Percentiles rank a stretch among this genome's conserved stretches.
phyloP scores from a whole-genome alignment of 2,329 filamentous ascomycete genomes.

The Talaromyces sp. region DNA sequence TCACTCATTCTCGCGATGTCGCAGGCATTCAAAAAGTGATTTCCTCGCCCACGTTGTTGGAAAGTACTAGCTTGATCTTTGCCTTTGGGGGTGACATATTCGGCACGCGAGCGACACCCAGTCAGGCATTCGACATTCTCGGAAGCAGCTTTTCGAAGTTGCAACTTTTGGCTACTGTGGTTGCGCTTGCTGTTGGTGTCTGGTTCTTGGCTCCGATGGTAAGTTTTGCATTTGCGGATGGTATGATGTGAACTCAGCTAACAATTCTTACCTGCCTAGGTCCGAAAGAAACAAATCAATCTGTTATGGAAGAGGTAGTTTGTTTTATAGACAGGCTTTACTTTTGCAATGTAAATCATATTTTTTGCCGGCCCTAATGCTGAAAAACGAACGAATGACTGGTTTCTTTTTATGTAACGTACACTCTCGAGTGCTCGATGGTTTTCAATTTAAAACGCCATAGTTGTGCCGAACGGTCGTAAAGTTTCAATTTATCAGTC shows the following conservation, averaged over 20 bases:
- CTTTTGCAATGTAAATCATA: background rate
- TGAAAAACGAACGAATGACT: background rate
- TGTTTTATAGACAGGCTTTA: background rate
- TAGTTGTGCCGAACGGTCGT: too few relatives aligned
- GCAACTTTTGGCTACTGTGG: slow-evolving; percentile 75
- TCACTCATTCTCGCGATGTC: slow-evolving; percentile 79
- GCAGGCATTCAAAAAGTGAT: slow-evolving; percentile 68
- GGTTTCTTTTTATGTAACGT: background rate
- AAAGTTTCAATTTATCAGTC: too few relatives aligned
- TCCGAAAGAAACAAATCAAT: slow-evolving; percentile 47
- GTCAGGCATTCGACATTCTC: slow-evolving; percentile 82
- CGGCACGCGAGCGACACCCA: slow-evolving; percentile 78
- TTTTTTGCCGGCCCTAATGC: background rate
- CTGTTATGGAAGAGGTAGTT: slow-evolving; percentile 19
- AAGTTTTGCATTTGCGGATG: slow-evolving; percentile 31
- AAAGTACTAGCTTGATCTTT: slow-evolving; percentile 87
- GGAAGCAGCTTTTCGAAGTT: slow-evolving; percentile 92
- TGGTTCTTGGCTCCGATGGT: slow-evolving; percentile 78
- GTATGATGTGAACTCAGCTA: slow-evolving; percentile 1
- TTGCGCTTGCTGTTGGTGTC: slow-evolving; percentile 72
- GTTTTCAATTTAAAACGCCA: too few relatives aligned
- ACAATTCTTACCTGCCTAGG: slow-evolving; percentile 23
- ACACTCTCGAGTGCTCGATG: too few relatives aligned
- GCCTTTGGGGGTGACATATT: slow-evolving; percentile 84
- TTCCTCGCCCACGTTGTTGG: slow-evolving; percentile 70